A percentile compares a stretch with the other conserved stretches of the same genome.
Conservation (phyloP, 495 filamentous ascomycete species). For the Aspergillus avenaceus region DNA sequence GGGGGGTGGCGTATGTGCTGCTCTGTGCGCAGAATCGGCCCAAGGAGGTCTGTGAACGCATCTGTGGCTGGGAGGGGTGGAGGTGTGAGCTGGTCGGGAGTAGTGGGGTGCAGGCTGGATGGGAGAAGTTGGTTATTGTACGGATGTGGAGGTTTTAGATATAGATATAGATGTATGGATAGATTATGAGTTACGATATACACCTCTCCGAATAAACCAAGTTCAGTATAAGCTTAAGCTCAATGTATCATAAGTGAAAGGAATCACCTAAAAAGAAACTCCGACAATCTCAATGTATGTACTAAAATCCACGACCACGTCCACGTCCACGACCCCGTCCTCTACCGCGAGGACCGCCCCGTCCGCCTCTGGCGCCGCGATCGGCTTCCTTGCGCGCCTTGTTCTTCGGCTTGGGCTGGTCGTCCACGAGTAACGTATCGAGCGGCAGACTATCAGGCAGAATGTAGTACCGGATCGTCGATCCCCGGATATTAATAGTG, state of each 20-base stretch:
- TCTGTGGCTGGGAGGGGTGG: constrained; percentile 63
- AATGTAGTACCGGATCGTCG: constrained; percentile 89
- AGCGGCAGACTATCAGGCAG: constrained; percentile 91
- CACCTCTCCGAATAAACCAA: not conserved
- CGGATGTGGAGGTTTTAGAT: constrained; percentile 59
- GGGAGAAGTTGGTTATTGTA: constrained; percentile 84
- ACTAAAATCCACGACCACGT: constrained; percentile 56
- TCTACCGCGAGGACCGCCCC: constrained; percentile 52
- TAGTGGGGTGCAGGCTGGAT: constrained; percentile 82
- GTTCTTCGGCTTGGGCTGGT: constrained; percentile 97
- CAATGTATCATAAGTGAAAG: not conserved
- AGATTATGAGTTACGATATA: not conserved
- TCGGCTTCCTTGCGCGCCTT: constrained; percentile 94
- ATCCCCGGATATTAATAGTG: constrained; percentile 94
- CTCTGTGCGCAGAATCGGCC: constrained; percentile 86
- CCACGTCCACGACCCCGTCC: constrained; percentile 55
- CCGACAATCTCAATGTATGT: constrained; percentile 1
- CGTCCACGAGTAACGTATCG: constrained; percentile 91
- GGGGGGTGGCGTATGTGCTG: constrained; percentile 83
- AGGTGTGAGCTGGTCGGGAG: constrained; percentile 70
- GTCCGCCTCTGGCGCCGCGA: constrained; percentile 58
- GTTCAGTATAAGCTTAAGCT: not conserved
- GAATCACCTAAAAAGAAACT: not conserved
- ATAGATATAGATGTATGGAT: not conserved
- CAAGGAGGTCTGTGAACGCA: constrained; percentile 63